Base-by-base conservation (phyloP, 2,329 filamentous ascomycete genomes). In the Neofusicoccum sp. region DNA sequence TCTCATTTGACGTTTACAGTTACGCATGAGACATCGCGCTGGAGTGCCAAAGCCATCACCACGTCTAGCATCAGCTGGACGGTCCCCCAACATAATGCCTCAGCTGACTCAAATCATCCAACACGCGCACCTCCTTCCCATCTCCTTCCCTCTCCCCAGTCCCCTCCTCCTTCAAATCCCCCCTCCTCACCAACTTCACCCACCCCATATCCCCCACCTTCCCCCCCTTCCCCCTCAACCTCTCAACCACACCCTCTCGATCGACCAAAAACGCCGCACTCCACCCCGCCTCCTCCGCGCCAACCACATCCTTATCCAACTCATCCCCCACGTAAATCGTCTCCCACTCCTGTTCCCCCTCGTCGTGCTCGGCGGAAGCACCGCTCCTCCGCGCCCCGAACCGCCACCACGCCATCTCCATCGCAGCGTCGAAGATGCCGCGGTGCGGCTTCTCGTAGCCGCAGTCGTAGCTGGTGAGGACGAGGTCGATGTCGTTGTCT, bases 401-500 rank as follows among this genome's bases (percentile, higher is more conserved):
- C 7, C 73, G 66, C 3, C 70, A 63, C 2, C 62, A 58, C 14
- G 81, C 68, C 75, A 84, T 73, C 1, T 69, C 64, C 45, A 79
- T 76, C 0, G 84, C 86, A 0, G 83, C 80, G 1, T 76, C 69
- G 63, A 88, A 89, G 2, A 89, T 86, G 2, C 68, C 65, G 7
- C 61, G 64, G 57, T 85, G 76, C 0, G 86, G 86, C 69, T 89
- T 89, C 64, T 84, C 83, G 26, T 73, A 68, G 0, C 85, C 86
- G 4, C 84, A 81, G 65, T 88, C 84, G 64, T 88, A 89, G 16
- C 85, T 88, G 69, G 87, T 79, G 62, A 83, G 82, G 6, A 82
- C 77, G 63, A 88, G 86, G 66, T 83, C 80, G 44, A 88, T 73
- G 61, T 82, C 78, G 14, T 60, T 16, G n/a, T 40, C 40, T 3